phyloP scores from a whole-genome alignment of 2,329 filamentous ascomycete genomes.

The Zymoseptoria crescenta region DNA sequence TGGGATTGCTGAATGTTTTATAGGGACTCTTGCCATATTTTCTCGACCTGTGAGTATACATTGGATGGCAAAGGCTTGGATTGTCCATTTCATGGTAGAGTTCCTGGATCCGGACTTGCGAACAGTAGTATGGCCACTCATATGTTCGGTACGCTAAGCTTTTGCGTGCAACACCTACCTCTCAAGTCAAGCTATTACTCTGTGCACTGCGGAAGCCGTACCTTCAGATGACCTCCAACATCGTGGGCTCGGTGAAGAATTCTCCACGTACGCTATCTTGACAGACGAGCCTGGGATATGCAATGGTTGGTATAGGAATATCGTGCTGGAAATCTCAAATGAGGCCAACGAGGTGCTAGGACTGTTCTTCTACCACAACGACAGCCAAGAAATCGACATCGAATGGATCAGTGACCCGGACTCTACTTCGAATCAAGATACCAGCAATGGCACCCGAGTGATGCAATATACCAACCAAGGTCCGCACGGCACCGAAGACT shows the following conservation, averaged over 20 bases:
- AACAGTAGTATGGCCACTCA: neutral
- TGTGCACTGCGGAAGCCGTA: neutral
- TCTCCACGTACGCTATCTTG: conserved; percentile 9
- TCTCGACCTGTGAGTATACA: neutral
- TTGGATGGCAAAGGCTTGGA: neutral
- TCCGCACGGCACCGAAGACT: neutral
- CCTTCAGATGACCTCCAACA: neutral
- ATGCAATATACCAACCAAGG: conserved; percentile 19
- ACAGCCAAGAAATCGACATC: conserved; percentile 20
- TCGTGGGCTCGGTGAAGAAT: too few species aligned
- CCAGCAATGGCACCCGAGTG: conserved; percentile 5
- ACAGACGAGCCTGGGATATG: conserved; percentile 3
- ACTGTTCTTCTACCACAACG: conserved; percentile 17
- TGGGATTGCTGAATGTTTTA: neutral
- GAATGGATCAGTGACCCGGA: conserved; percentile 17
- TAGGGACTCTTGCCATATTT: neutral
- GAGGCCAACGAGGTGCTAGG: conserved; percentile 6
- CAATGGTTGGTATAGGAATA: conserved; percentile 2
- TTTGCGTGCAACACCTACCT: neutral
- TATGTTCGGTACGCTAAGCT: neutral
- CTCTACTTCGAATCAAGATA: conserved; percentile 11
- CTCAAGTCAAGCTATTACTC: neutral
- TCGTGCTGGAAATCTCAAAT: neutral
- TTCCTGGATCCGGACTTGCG: neutral
- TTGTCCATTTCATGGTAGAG: neutral